Base-by-base conservation (phyloP, 106 monocot genomes). In the Platanthera zijinensis region DNA sequence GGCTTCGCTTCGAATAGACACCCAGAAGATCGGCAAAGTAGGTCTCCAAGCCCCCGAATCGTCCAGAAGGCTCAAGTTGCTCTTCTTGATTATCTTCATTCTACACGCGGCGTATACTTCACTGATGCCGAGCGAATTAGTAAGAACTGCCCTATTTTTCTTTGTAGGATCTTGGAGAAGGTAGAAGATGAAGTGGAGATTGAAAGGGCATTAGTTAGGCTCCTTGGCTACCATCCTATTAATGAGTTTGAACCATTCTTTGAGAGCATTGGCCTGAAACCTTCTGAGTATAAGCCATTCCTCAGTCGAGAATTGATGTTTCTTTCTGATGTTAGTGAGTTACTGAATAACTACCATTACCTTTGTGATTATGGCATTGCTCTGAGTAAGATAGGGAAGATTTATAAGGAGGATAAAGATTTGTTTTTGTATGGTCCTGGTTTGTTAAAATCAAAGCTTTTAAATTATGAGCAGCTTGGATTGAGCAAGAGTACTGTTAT, bases 211-310 rank as follows among this genome's bases (percentile, higher is more conserved):
- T 61, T 91, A 19, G 28, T 39, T 13, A 76, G 87, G 28, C 86
- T 82, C 75, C 81, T 91, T 22, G 74, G 80, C 12, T 91, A 83
- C 74, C 82, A 97, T 57, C 91, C 87, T 0, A 87, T 93, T 48
- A 97, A 97, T 77, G 93, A 97, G 74, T 93, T 89, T 28, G 93
- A 97, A 71, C 89, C 89, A 22, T 89, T 97, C 76, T 82, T 97
- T n/a, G 93, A 97, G 83, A 93, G 96, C 79, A 79, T 94, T 30
- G 91, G 91, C 46, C 67, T 97, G 80, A 82, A 83, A 47, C 85
- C 83, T 19, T 78, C 77, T 46, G 85, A 93, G 71, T 73, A 87
- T 30, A 75, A 51, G 49, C 48, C 50, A 3, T 77, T 97, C 15
- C 85, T 97, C 66, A 87, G 89, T 15, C 85, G 66, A 8, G 59